Evolutionary conservation across 2,329 filamentous ascomycete species (phyloP), one percentile per base, ranked within the genome.

Genomic region (Zymoseptoria crescenta): DNA sequence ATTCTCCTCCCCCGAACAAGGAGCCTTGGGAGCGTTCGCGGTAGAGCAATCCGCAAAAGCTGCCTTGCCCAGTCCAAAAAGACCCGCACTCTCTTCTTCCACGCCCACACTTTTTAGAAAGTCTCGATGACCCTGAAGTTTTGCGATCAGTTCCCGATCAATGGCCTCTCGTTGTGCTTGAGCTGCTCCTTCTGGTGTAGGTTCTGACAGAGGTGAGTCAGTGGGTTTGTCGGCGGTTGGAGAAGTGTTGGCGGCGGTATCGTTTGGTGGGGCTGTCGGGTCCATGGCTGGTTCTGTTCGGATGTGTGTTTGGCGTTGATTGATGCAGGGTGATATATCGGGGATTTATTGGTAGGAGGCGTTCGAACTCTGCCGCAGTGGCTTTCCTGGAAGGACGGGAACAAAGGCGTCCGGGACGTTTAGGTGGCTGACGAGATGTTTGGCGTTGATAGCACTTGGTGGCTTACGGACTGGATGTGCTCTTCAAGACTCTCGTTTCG

Each of bases 61-160:
- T 13, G 35, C 35, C 35, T 45, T n/a, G 35, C 35, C 16, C 35
- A 45, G 16, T n/a, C 35, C 35, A 6, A 45, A 45, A 4, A 45
- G 35, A 16, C 35, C 35, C 35, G 35, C 35, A n/a, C 35, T 45
- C 35, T 45, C 35, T 16, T 45, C 35, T 45, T 45, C 35, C 35
- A 45, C 35, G 16, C 13, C 35, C 16, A 59, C 52, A 41, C 53
- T 56, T 21, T 57, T 53, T 10, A 65, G 52, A 45, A 60, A 63
- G n/a, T 62, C 57, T 21, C 56, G 57, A 56, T 61, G 60, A 28
- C 56, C 55, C 59, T 55, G 58, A 10, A 66, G 55, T 28, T 58
- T 62, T 27, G 62, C 59, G 45, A 58, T 54, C n/a, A 66, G 41
- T 27, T 60, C 60, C 16, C 59, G 58, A 35, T 64, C 60, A n/a